Conservation (phyloP, 2,329 filamentous ascomycete species). For the Trichoderma citrinoviride region DNA sequence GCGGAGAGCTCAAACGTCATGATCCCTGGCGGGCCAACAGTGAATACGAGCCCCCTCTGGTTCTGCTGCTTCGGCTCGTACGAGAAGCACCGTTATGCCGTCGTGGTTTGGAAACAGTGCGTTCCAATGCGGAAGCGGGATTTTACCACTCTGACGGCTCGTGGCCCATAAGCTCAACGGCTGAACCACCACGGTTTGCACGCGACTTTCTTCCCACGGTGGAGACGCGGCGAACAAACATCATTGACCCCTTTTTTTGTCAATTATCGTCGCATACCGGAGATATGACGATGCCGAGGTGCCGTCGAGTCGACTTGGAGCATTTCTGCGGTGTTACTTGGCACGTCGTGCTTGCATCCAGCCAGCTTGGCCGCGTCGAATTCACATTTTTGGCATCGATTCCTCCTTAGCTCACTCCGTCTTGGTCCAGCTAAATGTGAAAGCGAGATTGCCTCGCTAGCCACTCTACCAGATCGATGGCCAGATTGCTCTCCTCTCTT, state of each 20-base stretch:
- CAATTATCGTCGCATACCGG: not conserved
- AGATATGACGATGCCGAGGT: not conserved
- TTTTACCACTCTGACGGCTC: constrained; percentile 8
- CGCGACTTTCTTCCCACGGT: constrained; percentile 9
- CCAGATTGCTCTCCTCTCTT: constrained; percentile 6
- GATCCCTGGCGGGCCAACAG: constrained; percentile 7
- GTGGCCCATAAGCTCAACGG: not conserved
- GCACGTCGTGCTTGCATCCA: not conserved
- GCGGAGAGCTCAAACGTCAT: constrained; percentile 6
- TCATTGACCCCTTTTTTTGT: constrained; percentile 17
- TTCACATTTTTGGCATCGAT: not conserved
- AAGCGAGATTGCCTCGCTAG: constrained; percentile 6
- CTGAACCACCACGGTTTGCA: not conserved
- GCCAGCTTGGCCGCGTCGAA: not conserved
- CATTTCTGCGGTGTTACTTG: not conserved
- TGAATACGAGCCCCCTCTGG: constrained; percentile 18
- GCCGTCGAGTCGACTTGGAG: not conserved
- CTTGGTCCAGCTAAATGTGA: not conserved
- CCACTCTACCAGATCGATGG: not conserved
- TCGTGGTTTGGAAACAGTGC: constrained; percentile 5
- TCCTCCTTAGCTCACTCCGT: not conserved
- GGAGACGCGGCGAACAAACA: constrained; percentile 18
- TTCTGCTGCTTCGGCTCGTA: constrained; percentile 11
- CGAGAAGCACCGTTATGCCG: constrained; percentile 2
- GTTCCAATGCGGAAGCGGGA: constrained; percentile 15